Conservation (phyloP, 805 yeast genomes). For the Schizosaccharomyces pombe region ASM294v3 CU329670.1:1773001-1773500, state of each 20-base stretch:
- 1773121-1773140: background rate
- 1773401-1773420: background rate
- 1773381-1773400: background rate
- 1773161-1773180: background rate
- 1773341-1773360: background rate
- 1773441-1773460: background rate
- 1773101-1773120: background rate
- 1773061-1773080: too few species aligned
- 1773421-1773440: constrained; percentile 3
- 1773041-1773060: too few species aligned
- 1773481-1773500: background rate
- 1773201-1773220: background rate
- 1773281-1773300: background rate
- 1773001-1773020: too few species aligned
- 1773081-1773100: too few species aligned
- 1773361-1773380: background rate
- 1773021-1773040: too few species aligned
- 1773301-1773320: background rate
- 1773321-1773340: background rate
- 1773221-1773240: too few species aligned
- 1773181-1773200: background rate
- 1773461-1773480: background rate
- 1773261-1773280: constrained; percentile 1
- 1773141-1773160: background rate
- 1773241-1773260: background rate